phyloP scores from a whole-genome alignment of 495 filamentous ascomycete genomes.

The Annulohypoxylon stygium region DNA sequence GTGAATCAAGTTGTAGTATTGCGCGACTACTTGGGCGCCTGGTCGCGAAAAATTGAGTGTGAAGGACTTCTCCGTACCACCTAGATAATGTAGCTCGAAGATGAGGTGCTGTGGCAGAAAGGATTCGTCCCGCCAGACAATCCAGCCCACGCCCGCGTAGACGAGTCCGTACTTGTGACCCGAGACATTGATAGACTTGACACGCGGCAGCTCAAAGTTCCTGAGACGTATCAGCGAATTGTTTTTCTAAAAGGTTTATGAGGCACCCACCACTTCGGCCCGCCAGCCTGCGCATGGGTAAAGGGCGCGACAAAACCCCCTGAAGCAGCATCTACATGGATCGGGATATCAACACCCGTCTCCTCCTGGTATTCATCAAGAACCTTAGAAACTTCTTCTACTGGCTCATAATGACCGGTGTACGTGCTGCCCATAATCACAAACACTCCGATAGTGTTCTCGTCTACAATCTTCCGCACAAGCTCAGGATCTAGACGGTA shows the following conservation, averaged over 20 bases:
- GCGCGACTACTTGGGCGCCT: constrained; percentile 76
- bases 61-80: constrained; percentile 79
- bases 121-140: constrained; percentile 77
- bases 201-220: constrained; percentile 78
- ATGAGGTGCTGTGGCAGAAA: constrained; percentile 77
- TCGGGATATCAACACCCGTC: constrained; percentile 76
- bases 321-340: constrained; percentile 80
- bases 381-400: constrained; percentile 74
- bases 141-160: constrained; percentile 80
- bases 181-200: constrained; percentile 80
- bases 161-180: constrained; percentile 83
- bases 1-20: constrained; percentile 84
- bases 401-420: constrained; percentile 82
- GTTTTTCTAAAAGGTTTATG: neutral
- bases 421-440: constrained; percentile 81
- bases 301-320: constrained; percentile 83
- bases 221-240: constrained; percentile 48
- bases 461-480: constrained; percentile 76
- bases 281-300: constrained; percentile 70
- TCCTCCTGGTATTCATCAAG: constrained; percentile 74
- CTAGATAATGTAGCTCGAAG: constrained; percentile 81
- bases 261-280: constrained; percentile 66
- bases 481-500: constrained; percentile 73
- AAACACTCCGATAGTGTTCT: constrained; percentile 84
- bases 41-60: constrained; percentile 83